phyloP scores from a whole-genome alignment of 2,329 filamentous ascomycete species.

The Ustilaginoidea virens region DNA sequence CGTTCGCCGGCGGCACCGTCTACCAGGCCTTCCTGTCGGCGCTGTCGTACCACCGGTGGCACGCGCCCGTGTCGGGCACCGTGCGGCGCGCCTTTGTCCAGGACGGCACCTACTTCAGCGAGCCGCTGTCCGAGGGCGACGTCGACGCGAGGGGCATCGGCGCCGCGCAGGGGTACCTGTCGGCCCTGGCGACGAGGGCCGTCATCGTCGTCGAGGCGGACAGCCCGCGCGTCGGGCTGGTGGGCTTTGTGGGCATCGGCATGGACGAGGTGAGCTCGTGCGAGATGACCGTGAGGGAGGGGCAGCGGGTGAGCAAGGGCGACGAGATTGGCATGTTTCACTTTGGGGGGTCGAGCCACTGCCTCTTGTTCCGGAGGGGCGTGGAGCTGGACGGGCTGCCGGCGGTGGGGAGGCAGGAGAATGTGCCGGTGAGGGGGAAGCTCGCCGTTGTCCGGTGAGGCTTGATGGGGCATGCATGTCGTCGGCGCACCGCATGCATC shows the following conservation, averaged over 20 bases:
- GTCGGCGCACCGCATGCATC: too few relatives aligned
- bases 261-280: slow-evolving; percentile 67
- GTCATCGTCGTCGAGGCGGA: slow-evolving; percentile 59
- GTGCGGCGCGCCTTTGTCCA: slow-evolving; percentile 40
- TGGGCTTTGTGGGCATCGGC: slow-evolving; percentile 56
- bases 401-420: slow-evolving; percentile 17
- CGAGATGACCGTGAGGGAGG: slow-evolving; percentile 52
- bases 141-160: slow-evolving; percentile 28
- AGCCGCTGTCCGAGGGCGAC: slow-evolving; percentile 27
- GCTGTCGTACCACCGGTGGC: slow-evolving; percentile 58
- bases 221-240: slow-evolving; percentile 48
- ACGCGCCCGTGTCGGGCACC: slow-evolving; percentile 48
- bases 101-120: slow-evolving; percentile 54
- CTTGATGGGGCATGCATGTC: too few relatives aligned
- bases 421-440: slow-evolving; percentile 23
- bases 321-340: slow-evolving; percentile 67
- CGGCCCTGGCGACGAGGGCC: slow-evolving; percentile 50
- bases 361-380: slow-evolving; percentile 46
- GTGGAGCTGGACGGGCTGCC: slow-evolving; percentile 30
- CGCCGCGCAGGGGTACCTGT: slow-evolving; percentile 49
- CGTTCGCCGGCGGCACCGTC: slow-evolving; percentile 48
- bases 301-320: slow-evolving; percentile 51
- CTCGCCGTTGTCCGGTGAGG: slow-evolving; percentile 21
- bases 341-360: slow-evolving; percentile 59
- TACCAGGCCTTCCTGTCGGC: slow-evolving; percentile 58